phyloP scores from a whole-genome alignment of 345 rosid species.

The Boechera stricta region DNA sequence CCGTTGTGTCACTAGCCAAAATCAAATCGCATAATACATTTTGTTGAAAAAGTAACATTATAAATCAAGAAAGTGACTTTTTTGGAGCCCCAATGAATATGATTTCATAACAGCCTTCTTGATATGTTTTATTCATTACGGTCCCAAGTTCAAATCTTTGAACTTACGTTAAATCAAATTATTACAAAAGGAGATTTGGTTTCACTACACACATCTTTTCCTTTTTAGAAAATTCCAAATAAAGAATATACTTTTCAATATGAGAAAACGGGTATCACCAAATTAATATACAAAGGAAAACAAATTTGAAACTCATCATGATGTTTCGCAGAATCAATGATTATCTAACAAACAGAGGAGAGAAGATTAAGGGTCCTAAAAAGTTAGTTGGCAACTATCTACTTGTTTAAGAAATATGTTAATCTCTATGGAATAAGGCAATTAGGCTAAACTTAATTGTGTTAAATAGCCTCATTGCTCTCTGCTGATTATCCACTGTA shows the following conservation, averaged over 20 bases:
- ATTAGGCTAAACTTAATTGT: conserved; percentile 11
- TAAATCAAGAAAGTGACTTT: conserved; percentile 20
- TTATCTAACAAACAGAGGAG: conserved; percentile 16
- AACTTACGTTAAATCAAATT: conserved; percentile 39
- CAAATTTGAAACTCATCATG: conserved; percentile 19
- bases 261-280: conserved; percentile 2
- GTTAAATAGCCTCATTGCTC: neutral
- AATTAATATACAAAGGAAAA: conserved; percentile 9
- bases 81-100: conserved; percentile 23
- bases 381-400: neutral
- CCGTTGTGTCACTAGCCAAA: neutral
- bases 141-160: conserved; percentile 39
- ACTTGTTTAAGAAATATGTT: neutral
- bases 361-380: neutral
- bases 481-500: neutral
- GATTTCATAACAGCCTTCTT: conserved; percentile 36
- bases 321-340: conserved; percentile 14
- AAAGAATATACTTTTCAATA: conserved; percentile 14
- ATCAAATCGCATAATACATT: neutral
- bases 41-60: neutral
- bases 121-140: conserved; percentile 38
- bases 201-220: conserved; percentile 28
- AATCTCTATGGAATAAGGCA: neutral
- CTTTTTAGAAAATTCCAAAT: conserved; percentile 22
- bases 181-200: conserved; percentile 23